These are phyloP conservation scores for Pouteria glomerata DNA, from an alignment of 148 eudicot species.

Conservation along the genomic window DNA sequence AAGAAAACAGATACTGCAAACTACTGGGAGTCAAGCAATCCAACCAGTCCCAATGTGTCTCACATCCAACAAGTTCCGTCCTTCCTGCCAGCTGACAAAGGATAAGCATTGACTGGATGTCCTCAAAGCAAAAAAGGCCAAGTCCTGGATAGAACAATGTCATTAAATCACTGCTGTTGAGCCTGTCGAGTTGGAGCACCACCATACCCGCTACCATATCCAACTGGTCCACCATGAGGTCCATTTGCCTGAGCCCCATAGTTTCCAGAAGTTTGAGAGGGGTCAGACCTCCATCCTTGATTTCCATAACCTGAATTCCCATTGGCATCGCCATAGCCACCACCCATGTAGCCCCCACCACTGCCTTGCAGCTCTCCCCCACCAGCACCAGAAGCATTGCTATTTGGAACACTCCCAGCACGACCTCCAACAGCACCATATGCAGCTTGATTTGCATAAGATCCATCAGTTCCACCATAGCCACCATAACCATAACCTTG, in stretches of 20 bases:
- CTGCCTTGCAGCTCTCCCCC: slow-evolving; percentile 45
- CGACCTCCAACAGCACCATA: slow-evolving; percentile 45
- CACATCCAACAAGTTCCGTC: slow-evolving; percentile 21
- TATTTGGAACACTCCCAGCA: slow-evolving; percentile 38
- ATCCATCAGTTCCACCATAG: slow-evolving; percentile 60
- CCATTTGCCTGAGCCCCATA: slow-evolving; percentile 36
- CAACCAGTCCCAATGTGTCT: slow-evolving; percentile 57
- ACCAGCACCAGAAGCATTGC: slow-evolving; percentile 45
- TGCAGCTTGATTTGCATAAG: slow-evolving; percentile 42
- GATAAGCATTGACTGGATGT: slow-evolving; percentile 14
- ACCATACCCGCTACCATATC: slow-evolving; percentile 67
- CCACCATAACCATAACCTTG: slow-evolving; percentile 84
- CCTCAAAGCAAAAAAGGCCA: background rate
- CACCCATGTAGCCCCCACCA: slow-evolving; percentile 64
- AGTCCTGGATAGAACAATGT: background rate
- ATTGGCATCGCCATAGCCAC: slow-evolving; percentile 74
- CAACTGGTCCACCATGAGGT: slow-evolving; percentile 45
- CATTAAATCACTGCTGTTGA: slow-evolving; percentile 39
- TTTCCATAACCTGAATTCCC: slow-evolving; percentile 67
- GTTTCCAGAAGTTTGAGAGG: slow-evolving; percentile 48
- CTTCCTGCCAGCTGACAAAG: slow-evolving; percentile 14
- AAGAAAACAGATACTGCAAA: slow-evolving; percentile 43
- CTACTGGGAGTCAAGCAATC: slow-evolving; percentile 69
- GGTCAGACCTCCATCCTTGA: slow-evolving; percentile 60
- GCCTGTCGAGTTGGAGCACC: slow-evolving; percentile 59